phyloP scores from a whole-genome alignment of 148 eudicot species.

The Selenicereus undatus region DNA sequence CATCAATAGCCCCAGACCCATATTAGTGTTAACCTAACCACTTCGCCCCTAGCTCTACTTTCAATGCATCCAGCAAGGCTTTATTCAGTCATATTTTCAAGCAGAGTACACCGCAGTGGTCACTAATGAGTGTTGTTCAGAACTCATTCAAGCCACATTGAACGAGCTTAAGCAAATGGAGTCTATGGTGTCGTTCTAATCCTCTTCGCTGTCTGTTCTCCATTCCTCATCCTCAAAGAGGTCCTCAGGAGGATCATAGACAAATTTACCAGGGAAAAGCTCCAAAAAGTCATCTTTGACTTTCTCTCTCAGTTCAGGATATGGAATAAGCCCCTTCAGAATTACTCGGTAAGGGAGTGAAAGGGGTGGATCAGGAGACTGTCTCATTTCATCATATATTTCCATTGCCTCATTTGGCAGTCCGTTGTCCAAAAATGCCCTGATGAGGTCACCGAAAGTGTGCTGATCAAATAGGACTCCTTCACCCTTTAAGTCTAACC shows the following conservation, averaged over 20 bases:
- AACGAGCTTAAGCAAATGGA: not conserved
- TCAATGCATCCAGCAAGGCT: not conserved
- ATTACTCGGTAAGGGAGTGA: constrained; percentile 89
- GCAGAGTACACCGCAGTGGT: not conserved
- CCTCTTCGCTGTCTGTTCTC: constrained; percentile 50
- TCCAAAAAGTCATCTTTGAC: constrained; percentile 84
- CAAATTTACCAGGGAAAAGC: constrained; percentile 71
- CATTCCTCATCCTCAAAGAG: constrained; percentile 53
- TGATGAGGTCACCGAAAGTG: constrained; percentile 85
- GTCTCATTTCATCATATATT: constrained; percentile 86
- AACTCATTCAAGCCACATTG: not conserved
- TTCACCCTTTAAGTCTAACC: constrained; percentile 77
- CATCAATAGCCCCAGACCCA: not conserved
- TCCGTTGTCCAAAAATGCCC: constrained; percentile 77
- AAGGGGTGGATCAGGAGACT: constrained; percentile 77
- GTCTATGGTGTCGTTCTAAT: constrained; percentile 16
- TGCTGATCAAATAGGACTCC: constrained; percentile 84
- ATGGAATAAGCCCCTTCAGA: constrained; percentile 78
- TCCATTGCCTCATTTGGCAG: constrained; percentile 73
- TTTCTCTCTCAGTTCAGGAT: constrained; percentile 88
- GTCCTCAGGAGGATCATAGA: constrained; percentile 86
- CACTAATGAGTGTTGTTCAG: not conserved
- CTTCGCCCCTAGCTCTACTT: not conserved
- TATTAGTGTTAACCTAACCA: not conserved
- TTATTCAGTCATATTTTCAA: not conserved